Evolutionary conservation across 768 basidiomycete genomes (phyloP), one percentile per base, ranked within the genome.

Genomic region (Coprinopsis sp.): DNA sequence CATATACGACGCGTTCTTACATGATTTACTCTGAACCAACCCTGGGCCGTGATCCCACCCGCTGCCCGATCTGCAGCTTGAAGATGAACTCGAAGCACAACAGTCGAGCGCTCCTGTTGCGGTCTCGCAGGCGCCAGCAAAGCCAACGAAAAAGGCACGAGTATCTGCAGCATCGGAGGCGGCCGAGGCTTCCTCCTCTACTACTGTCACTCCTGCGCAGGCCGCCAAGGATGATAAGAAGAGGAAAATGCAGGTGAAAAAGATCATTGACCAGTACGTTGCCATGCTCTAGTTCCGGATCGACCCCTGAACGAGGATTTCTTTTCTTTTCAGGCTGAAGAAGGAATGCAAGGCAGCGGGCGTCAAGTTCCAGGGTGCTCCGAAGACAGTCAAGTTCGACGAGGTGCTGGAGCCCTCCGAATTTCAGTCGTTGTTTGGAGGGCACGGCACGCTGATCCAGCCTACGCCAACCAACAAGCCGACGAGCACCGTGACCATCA

Each of bases 391-490:
- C 55, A 70, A 69, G 43, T 53, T 70, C 44, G 68, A 70, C 46
- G 69, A 71, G 47, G 61, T 71, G 3, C 58, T 64, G 37, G 64
- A 68, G 47, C 47, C 51, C 31, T 46, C 52, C 45, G 69, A 69
- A 44, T 70, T 70, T 40, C 57, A 70, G 22, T 28, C 50, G 24
- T 46, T 70, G 7, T 71, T 70, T 44, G 56, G 54, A 18, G 67
- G 64, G 1, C 64, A 64, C 41, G 69, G 70, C 1, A 43, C 41
- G 4, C 58, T 69, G 43, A 60, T 69, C 12, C 68, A 70, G 47
- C 69, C 70, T 10, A 68, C 66, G 23, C 64, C 66, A 21, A 38
- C 56, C 21, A 70, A 70, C 46, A 70, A 71, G 51, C 70, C 70
- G 19, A 69, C 62, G 49, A 64, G 62, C 34, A 59, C 59, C 21